Evolutionary conservation across 768 basidiomycete genomes (phyloP).

Genomic region (Dentipellis sp.): DNA sequence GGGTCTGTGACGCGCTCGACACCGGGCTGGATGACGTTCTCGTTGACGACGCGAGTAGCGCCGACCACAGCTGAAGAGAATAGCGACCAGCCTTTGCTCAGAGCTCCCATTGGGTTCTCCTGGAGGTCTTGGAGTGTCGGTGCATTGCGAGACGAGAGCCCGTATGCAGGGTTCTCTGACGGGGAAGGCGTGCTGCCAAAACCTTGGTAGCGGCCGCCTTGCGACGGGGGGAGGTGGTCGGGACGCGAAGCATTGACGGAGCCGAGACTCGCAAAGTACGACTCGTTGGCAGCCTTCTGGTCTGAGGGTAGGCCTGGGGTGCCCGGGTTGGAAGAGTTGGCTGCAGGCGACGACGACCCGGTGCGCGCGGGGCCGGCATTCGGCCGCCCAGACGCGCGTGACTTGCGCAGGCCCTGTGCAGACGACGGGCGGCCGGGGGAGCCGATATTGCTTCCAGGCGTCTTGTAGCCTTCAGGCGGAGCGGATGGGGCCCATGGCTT

Average conservation of each 20-base stretch:
- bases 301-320: conserved; percentile 33
- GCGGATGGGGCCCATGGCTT: conserved; percentile 72
- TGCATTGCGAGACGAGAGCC: conserved; percentile 69
- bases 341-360: conserved; percentile 46
- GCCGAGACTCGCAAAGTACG: conserved; percentile 79
- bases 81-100: conserved; percentile 95
- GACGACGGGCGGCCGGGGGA: conserved; percentile 57
- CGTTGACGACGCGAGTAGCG: conserved; percentile 70
- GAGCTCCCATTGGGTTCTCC: conserved; percentile 74
- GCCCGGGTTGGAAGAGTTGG: conserved; percentile 23
- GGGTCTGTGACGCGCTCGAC: conserved; percentile 79
- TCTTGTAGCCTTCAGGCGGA: conserved; percentile 42
- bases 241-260: conserved; percentile 72
- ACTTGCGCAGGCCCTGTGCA: conserved; percentile 81
- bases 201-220: conserved; percentile 89
- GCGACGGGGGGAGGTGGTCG: conserved; percentile 78
- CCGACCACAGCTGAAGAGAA: conserved; percentile 79
- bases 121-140: conserved; percentile 79
- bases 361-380: conserved; percentile 37
- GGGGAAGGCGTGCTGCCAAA: conserved; percentile 84
- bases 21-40: conserved; percentile 87
- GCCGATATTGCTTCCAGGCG: conserved; percentile 25
- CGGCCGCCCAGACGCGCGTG: conserved; percentile 60
- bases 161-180: conserved; percentile 52
- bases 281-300: conserved; percentile 77